These are phyloP conservation scores for Didymella exigua DNA, from an alignment of 2,329 filamentous ascomycete species.

Conservation along the genomic window DNA sequence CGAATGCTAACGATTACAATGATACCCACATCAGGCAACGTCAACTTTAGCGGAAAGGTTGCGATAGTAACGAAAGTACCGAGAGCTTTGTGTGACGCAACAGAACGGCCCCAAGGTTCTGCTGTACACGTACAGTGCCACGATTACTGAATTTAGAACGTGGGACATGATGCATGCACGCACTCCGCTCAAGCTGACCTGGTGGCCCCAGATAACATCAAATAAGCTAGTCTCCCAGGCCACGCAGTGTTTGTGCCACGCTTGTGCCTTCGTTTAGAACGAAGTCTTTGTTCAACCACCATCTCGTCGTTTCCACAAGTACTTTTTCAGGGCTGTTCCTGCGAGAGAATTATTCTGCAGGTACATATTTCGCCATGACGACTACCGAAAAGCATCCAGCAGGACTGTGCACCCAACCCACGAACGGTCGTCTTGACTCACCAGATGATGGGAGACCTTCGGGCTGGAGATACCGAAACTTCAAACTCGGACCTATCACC, in stretches of 20 bases:
- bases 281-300: neutral
- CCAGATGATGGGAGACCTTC: neutral
- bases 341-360: neutral
- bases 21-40: neutral
- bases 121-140: neutral
- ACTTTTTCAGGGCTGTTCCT: neutral
- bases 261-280: neutral
- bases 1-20: neutral
- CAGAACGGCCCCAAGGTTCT: neutral
- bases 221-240: neutral
- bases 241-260: neutral
- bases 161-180: neutral
- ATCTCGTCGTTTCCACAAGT: neutral
- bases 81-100: neutral
- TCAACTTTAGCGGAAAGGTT: neutral
- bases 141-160: neutral
- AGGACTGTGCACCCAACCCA: neutral
- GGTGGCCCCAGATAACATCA: neutral
- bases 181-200: neutral
- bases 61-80: neutral
- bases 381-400: neutral
- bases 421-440: neutral
- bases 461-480: neutral
- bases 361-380: neutral
- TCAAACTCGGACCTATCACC: neutral